Evolutionary conservation across 2,329 filamentous ascomycete genomes (phyloP).

Genomic region (Tolypocladium amazonense): DNA sequence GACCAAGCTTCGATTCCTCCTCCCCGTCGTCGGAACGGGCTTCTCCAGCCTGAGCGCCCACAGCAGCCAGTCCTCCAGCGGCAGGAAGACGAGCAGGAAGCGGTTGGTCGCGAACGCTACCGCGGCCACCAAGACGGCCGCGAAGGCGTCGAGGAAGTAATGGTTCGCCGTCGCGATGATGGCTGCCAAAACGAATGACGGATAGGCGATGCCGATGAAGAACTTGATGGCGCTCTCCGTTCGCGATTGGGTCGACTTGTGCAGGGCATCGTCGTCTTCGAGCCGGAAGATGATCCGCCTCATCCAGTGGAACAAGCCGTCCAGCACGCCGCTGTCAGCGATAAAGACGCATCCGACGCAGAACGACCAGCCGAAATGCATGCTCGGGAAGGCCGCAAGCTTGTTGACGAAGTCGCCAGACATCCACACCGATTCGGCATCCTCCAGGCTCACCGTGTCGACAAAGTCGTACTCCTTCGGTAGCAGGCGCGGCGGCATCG

Average conservation of each 20-base stretch:
- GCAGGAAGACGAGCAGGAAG: conserved; percentile 50
- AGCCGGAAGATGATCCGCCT: background rate
- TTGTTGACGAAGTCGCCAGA: conserved; percentile 45
- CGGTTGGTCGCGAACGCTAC: conserved; percentile 49
- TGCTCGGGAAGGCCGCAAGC: conserved; percentile 45
- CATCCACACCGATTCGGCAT: conserved; percentile 54
- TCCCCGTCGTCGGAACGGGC: conserved; percentile 34
- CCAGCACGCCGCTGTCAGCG: conserved; percentile 38
- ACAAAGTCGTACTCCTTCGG: conserved; percentile 52
- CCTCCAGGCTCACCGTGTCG: conserved; percentile 44
- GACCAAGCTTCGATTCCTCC: conserved; percentile 20
- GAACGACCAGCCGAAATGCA: conserved; percentile 46
- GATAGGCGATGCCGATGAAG: conserved; percentile 49
- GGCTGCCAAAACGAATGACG: conserved; percentile 51
- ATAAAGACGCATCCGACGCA: conserved; percentile 40
- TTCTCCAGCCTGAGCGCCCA: conserved; percentile 55
- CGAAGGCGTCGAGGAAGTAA: conserved; percentile 61
- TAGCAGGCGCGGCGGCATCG: conserved; percentile 52
- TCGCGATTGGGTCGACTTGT: background rate
- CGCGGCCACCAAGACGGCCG: conserved; percentile 53
- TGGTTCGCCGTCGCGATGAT: conserved; percentile 66
- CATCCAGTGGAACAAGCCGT: conserved; percentile 15
- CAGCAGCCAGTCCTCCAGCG: conserved; percentile 59
- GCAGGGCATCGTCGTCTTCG: background rate
- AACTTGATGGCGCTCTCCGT: conserved; percentile 30